A percentile compares a stretch with the other conserved stretches of the same genome.
Evolutionary conservation across 306 rosid genomes (phyloP).

Genomic region (Vigna angularis): DNA sequence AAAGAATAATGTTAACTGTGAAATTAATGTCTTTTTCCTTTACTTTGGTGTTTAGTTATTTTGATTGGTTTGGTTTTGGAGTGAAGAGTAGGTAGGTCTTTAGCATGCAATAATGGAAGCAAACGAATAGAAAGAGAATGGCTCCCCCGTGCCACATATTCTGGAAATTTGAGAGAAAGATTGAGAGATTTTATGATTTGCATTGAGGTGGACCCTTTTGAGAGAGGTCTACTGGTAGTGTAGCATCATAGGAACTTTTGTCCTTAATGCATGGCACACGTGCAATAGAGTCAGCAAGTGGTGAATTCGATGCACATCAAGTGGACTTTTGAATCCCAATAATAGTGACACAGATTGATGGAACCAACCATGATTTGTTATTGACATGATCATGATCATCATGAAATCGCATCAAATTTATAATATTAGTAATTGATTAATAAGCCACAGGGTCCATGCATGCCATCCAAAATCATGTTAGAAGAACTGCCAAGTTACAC

Average conservation of each 20-base stretch:
- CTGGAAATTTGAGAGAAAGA: not conserved
- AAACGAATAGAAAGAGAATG: not conserved
- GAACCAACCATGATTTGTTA: constrained; percentile 55
- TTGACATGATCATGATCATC: constrained; percentile 4
- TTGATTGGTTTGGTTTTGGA: not conserved
- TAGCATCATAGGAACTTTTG: constrained; percentile 47
- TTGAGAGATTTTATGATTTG: constrained; percentile 17
- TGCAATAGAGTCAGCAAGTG: constrained; percentile 53
- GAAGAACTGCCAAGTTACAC: constrained; percentile 43
- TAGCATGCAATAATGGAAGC: not conserved
- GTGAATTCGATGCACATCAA: constrained; percentile 47
- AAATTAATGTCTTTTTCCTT: no score
- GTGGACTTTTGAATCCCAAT: constrained; percentile 48
- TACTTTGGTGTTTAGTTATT: no score
- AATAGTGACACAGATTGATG: constrained; percentile 42
- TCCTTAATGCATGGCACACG: constrained; percentile 70
- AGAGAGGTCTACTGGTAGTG: constrained; percentile 30
- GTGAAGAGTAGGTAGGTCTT: not conserved
- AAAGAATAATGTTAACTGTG: no score
- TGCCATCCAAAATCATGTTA: constrained; percentile 26
- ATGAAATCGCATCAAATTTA: constrained; percentile 39
- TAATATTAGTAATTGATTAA: not conserved
- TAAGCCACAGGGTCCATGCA: constrained; percentile 40
- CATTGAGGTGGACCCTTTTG: constrained; percentile 47
- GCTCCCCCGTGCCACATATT: constrained; percentile 11